Evolutionary conservation across 345 rosid genomes (phyloP).

Genomic region (Brassica carinata): DNA sequence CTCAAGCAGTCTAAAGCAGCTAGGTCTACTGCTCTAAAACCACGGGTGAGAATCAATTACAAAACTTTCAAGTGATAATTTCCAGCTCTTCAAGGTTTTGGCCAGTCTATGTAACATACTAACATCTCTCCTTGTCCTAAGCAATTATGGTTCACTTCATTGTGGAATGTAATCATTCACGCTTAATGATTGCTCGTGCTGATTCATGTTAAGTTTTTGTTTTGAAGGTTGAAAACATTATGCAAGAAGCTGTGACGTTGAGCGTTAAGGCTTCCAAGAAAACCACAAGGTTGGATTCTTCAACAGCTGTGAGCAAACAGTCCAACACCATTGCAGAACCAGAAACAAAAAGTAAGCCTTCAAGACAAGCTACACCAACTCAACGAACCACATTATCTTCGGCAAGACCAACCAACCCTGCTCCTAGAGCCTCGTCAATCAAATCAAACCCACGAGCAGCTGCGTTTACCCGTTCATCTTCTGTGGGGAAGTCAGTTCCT

Average conservation of each 20-base stretch:
- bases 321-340: conserved; percentile 22
- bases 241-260: conserved; percentile 51
- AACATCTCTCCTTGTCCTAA: background rate
- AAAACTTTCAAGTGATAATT: background rate
- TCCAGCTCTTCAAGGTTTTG: background rate
- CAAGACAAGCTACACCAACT: conserved; percentile 70
- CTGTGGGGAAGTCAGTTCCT: conserved; percentile 50
- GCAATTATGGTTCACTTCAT: background rate
- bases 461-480: conserved; percentile 48
- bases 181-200: conserved; percentile 15
- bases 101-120: background rate
- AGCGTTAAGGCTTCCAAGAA: conserved; percentile 43
- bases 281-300: conserved; percentile 46
- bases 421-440: conserved; percentile 13
- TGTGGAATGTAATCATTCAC: background rate
- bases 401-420: conserved; percentile 23
- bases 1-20: conserved; percentile 30
- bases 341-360: conserved; percentile 45
- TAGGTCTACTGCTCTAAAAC: conserved; percentile 42
- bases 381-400: conserved; percentile 55
- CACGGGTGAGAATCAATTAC: conserved; percentile 52
- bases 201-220: conserved; percentile 27
- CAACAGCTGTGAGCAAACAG: conserved; percentile 45
- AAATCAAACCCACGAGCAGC: conserved; percentile 46
- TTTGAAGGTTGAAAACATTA: conserved; percentile 59